A percentile compares a stretch with the other conserved stretches of the same genome.
Conservation (phyloP, 2,329 filamentous ascomycete genomes). For the Pestalotiopsis sp. region DNA sequence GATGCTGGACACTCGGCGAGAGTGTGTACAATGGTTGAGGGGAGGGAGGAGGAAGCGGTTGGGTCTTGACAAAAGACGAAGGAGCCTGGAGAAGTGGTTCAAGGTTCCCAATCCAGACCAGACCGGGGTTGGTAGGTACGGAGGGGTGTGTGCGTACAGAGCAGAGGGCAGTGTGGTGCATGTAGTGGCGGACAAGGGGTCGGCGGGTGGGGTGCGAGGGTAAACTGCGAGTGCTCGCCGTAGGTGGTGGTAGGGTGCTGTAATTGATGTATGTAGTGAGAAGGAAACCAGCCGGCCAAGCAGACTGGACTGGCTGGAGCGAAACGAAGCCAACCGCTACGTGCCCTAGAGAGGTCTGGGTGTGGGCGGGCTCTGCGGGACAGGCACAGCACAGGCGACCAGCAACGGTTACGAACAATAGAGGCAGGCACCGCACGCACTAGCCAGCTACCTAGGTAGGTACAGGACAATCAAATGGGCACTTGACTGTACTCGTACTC, state of each 20-base stretch:
- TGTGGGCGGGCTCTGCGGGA: background rate
- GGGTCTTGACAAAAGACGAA: constrained; percentile 20
- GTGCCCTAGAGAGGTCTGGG: background rate
- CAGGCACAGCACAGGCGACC: background rate
- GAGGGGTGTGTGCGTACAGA: constrained; percentile 4
- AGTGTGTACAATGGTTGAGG: constrained; percentile 22
- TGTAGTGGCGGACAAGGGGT: background rate
- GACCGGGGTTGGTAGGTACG: background rate
- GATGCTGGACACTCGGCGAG: constrained; percentile 25
- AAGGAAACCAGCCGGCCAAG: too few species aligned
- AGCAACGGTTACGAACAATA: background rate
- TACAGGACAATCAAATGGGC: background rate
- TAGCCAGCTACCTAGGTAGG: background rate
- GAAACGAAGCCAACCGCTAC: background rate
- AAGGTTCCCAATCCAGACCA: constrained; percentile 16
- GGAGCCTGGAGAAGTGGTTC: constrained; percentile 17
- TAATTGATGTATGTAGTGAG: too few species aligned
- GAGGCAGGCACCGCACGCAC: background rate
- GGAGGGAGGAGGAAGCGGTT: constrained; percentile 21
- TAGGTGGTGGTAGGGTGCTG: too few species aligned
- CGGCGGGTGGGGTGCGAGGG: background rate
- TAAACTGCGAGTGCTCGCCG: background rate
- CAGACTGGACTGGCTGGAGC: too few species aligned
- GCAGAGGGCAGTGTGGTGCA: background rate
- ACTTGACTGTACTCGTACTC: too few species aligned